Percentiles rank a stretch among this genome's conserved stretches.
Conservation (phyloP, 345 rosid species). For the Citrus hindsii region DNA sequence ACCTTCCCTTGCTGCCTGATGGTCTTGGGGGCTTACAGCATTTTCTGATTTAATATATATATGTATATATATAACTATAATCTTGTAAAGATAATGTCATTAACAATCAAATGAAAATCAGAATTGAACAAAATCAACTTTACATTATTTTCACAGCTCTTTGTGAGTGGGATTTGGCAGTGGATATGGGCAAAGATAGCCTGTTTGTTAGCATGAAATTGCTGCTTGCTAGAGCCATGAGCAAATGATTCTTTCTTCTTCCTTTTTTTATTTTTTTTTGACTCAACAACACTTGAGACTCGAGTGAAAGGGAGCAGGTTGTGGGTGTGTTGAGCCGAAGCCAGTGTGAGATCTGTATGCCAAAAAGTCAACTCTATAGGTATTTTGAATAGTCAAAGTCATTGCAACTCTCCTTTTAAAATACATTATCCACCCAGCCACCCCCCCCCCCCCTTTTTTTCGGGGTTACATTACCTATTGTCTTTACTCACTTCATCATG, state of each 20-base stretch:
- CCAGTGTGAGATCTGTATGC: not conserved
- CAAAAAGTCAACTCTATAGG: not conserved
- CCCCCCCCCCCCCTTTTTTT: accelerated
- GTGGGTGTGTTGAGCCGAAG: not conserved
- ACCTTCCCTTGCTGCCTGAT: not conserved
- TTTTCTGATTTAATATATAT: not conserved
- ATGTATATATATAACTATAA: too few relatives aligned
- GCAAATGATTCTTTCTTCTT: not conserved
- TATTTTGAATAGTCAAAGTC: not conserved
- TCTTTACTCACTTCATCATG: too few relatives aligned
- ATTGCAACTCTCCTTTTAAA: not conserved
- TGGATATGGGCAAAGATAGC: not conserved
- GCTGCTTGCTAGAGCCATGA: not conserved
- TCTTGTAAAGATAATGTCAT: not conserved
- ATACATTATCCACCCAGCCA: too few relatives aligned
- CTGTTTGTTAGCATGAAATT: not conserved
- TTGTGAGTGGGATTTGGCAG: not conserved
- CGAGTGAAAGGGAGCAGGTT: not conserved
- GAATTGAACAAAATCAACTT: not conserved
- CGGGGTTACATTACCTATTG: too few relatives aligned
- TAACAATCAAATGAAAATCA: not conserved
- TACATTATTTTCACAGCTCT: not conserved
- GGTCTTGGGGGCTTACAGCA: not conserved
- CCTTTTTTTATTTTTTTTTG: too few relatives aligned
- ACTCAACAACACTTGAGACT: not conserved